Evolutionary conservation across 2,329 filamentous ascomycete species (phyloP).

Genomic region (Esteya vermicola): DNA sequence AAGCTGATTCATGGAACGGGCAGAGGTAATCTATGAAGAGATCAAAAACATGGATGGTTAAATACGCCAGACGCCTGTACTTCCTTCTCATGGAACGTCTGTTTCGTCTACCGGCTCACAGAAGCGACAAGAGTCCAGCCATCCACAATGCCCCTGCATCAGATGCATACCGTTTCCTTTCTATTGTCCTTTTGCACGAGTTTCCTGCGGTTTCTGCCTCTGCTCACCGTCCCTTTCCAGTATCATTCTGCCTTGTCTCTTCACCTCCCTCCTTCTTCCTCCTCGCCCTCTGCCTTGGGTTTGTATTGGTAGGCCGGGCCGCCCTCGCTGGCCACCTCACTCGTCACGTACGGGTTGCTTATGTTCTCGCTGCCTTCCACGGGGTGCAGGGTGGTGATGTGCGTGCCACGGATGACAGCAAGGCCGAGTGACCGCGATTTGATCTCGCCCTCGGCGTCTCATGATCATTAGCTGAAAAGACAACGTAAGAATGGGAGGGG

Average conservation of each 20-base stretch:
- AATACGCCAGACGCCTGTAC: neutral
- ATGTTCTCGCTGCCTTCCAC: constrained; percentile 94
- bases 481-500: neutral
- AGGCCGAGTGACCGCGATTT: constrained; percentile 68
- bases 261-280: constrained; percentile 4
- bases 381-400: constrained; percentile 85
- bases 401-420: constrained; percentile 79
- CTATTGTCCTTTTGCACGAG: too few species aligned
- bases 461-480: constrained; percentile 2
- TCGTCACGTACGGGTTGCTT: constrained; percentile 76
- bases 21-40: too few species aligned
- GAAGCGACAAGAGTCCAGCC: too few species aligned
- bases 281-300: constrained; percentile 7
- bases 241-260: too few species aligned
- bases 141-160: too few species aligned
- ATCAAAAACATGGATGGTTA: too few species aligned
- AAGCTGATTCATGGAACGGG: too few species aligned
- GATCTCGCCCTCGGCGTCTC: constrained; percentile 89
- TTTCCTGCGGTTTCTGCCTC: neutral
- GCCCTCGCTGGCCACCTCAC: constrained; percentile 49
- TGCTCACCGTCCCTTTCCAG: neutral
- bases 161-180: too few species aligned
- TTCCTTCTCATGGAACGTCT: too few species aligned
- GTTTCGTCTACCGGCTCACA: too few species aligned
- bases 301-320: constrained; percentile 11